phyloP scores from a whole-genome alignment of 192 early-diverging fungal genomes.

The Backusella macrospora region DNA sequence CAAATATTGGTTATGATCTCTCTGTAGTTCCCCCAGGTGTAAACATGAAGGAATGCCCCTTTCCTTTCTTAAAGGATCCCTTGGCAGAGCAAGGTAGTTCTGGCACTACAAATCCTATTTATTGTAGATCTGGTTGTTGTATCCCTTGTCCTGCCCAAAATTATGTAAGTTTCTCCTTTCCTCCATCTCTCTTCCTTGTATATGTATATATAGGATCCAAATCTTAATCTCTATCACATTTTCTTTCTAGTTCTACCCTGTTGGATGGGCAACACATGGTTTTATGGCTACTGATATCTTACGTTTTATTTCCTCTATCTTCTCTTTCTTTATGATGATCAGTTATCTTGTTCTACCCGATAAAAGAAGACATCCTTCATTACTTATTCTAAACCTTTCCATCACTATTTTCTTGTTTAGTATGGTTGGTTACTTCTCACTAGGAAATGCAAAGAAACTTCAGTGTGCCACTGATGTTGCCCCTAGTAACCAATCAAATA shows the following conservation, averaged over 20 bases:
- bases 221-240: not conserved
- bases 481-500: conserved; percentile 51
- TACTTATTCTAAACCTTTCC: conserved; percentile 51
- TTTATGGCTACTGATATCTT: conserved; percentile 48
- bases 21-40: conserved; percentile 15
- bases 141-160: conserved; percentile 57
- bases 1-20: conserved; percentile 25
- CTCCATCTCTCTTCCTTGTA: too few species aligned
- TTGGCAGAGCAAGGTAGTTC: conserved; percentile 24
- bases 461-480: conserved; percentile 46
- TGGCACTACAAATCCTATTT: conserved; percentile 25
- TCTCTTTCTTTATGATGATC: conserved; percentile 46
- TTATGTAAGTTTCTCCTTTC: conserved; percentile 11
- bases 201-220: not conserved
- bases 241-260: conserved; percentile 39
- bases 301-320: conserved; percentile 44
- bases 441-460: conserved; percentile 45
- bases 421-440: conserved; percentile 47
- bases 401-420: conserved; percentile 54
- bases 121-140: conserved; percentile 53
- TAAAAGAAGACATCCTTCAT: conserved; percentile 50
- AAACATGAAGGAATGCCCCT: conserved; percentile 36
- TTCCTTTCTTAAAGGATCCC: conserved; percentile 48
- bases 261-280: conserved; percentile 41
- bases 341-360: conserved; percentile 51